These are phyloP conservation scores for Pythium dissotocum DNA, from an alignment of 352 stramenopile genomes.

Conservation along the genomic window DNA sequence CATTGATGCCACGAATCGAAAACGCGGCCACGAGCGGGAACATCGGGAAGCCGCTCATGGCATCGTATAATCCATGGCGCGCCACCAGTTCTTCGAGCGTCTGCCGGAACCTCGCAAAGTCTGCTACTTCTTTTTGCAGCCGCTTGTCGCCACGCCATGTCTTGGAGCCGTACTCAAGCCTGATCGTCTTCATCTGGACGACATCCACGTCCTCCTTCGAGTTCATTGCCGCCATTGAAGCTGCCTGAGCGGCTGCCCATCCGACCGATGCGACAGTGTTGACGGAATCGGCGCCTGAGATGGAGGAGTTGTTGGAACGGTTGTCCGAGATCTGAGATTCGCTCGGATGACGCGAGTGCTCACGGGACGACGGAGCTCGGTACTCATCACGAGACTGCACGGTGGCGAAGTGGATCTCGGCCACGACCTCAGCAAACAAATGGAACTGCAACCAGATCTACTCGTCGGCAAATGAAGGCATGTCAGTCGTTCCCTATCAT, in stretches of 20 bases:
- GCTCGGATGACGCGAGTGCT: conserved; percentile 14
- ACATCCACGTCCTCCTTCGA: conserved; percentile 36
- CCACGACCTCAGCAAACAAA: conserved; percentile 63
- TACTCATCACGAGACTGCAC: conserved; percentile 42
- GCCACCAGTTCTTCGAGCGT: conserved; percentile 53
- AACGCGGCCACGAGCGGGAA: conserved; percentile 66
- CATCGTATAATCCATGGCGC: conserved; percentile 35
- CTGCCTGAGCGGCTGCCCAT: neutral
- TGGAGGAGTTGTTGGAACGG: conserved; percentile 21
- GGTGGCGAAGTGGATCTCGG: conserved; percentile 62
- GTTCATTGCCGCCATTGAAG: conserved; percentile 7
- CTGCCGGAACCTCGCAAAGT: conserved; percentile 54
- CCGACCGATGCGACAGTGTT: neutral
- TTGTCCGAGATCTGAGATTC: conserved; percentile 23
- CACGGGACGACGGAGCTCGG: conserved; percentile 9
- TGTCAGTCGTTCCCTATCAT: neutral
- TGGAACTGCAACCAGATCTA: conserved; percentile 84
- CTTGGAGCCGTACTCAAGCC: conserved; percentile 66
- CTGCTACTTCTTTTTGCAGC: conserved; percentile 47
- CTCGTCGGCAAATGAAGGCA: neutral
- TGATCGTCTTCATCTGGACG: conserved; percentile 54
- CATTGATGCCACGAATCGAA: conserved; percentile 50
- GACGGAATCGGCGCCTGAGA: neutral
- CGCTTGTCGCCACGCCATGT: conserved; percentile 72
- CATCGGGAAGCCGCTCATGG: conserved; percentile 44